Evolutionary conservation across 1,284 basidiomycete genomes (phyloP), one percentile per base, ranked within the genome.

Genomic region (Peniophora sp.): DNA sequence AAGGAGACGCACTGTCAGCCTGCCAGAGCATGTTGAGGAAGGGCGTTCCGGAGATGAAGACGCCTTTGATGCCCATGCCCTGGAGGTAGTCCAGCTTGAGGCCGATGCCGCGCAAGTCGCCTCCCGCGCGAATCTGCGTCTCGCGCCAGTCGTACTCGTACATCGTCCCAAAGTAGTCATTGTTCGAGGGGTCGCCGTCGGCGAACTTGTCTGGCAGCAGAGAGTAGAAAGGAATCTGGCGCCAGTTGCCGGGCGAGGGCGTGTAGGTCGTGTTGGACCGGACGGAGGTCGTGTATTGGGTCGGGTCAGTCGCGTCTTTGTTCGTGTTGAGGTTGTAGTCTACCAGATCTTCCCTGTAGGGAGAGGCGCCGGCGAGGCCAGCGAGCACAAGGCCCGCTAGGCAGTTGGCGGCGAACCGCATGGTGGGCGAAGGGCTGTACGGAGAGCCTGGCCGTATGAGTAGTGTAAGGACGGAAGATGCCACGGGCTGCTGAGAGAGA

Each of bases 1-100:
- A 34, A 39, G 20, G 23, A 20, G 27, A 32, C 88, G 63, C 55
- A 91, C 90, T 92, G 78, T 96, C 92, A 15, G 92, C 88, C 66
- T 93, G 87, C 92, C 92, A 96, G 17, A 92, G 71, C 92, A 95
- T 93, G 75, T 96, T 95, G 56, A 95, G 55, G 67, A 92, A 96
- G 47, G 85, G 83, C 0, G 92, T 96, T 50, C 92, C 92, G 24
- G 92, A 91, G 62, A 94, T 86, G 69, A 91, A 95, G 60, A 96
- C 83, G 48, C 83, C 76, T 58, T 75, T 74, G 60, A 92, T 72
- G 55, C 92, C 92, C 88, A 94, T 93, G 54, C 87, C 87, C 53
- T 89, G 75, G 15, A 96, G 73, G 65, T 96, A 96, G 69, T 95
- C 92, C 55, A 96, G 73, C 54, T 78, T 83, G 42, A 79, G 67